Evolutionary conservation across 768 basidiomycete genomes (phyloP), one percentile per base, ranked within the genome.

Genomic region (Dioszegia aurantiaca): DNA sequence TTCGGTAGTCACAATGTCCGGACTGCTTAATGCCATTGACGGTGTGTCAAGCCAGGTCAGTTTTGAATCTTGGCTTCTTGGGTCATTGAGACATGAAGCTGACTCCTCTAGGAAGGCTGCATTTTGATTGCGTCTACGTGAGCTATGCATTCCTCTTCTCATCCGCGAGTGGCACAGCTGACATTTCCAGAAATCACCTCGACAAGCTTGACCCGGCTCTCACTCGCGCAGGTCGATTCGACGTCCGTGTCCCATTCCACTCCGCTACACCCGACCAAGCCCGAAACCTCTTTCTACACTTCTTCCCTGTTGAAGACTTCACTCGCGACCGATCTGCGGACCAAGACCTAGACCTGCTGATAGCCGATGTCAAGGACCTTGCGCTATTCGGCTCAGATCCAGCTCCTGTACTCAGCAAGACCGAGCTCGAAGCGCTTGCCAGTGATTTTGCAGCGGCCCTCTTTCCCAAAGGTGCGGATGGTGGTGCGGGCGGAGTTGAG

Each of bases 211-310:
- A 94, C 66, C 88, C 90, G 3, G 91, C 91, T 0, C 83, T 94
- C 11, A 88, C 86, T n/a, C 86, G 91, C 53, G 89, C 91, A 4
- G 91, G 91, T 17, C 56, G 74, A 86, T 93, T 77, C 62, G 91
- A 93, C 69, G 88, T 94, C 8, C 89, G 88, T 85, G 82, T 93
- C 44, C 88, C 90, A 75, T 93, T 93, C 80, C 86, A 88, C 14
- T 59, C 70, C 61, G 87, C 90, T 31, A 86, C 84, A 60, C 86
- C 85, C 64, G 86, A 85, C 83, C 65, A 75, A 58, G 70, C 70
- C 1, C 54, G 60, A 43, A 65, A 61, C 17, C 69, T 75, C 19
- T 75, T 68, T 56, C 58, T 62, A 14, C 70, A 75, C 43, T 75
- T 73, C 54, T 72, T 68, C 56, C 74, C 74, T 26, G 23, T 59